Percentiles rank a stretch among this genome's conserved stretches.
Conservation (phyloP, 768 basidiomycete species). For the Podaxis sp. region DNA sequence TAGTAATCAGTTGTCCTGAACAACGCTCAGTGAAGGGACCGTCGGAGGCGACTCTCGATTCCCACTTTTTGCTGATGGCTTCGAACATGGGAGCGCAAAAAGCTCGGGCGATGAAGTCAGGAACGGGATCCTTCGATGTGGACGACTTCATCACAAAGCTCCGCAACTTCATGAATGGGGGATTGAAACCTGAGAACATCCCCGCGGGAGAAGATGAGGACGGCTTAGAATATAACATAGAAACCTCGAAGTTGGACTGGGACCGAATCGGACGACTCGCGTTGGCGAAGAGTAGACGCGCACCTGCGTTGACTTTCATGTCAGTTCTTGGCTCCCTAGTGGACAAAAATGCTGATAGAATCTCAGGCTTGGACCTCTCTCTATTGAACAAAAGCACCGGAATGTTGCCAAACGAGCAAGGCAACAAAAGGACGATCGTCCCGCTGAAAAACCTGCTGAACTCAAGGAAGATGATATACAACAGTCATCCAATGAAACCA, state of each 20-base stretch:
- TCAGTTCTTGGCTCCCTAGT: constrained; percentile 33
- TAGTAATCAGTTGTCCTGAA: constrained; percentile 7
- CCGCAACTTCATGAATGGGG: constrained; percentile 69
- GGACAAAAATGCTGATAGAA: constrained; percentile 18
- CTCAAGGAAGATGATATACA: constrained; percentile 81
- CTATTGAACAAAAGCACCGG: constrained; percentile 82
- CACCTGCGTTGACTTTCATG: constrained; percentile 88
- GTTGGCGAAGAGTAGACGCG: constrained; percentile 75
- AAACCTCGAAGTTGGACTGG: constrained; percentile 63
- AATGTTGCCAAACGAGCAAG: constrained; percentile 56
- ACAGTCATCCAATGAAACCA: constrained; percentile 85
- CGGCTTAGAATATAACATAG: constrained; percentile 43
- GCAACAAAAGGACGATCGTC: constrained; percentile 70
- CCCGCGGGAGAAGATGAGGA: constrained; percentile 56
- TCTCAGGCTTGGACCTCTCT: constrained; percentile 88
- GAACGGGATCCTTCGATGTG: constrained; percentile 84
- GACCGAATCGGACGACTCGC: constrained; percentile 83
- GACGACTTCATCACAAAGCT: constrained; percentile 87
- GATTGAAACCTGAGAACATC: constrained; percentile 44
- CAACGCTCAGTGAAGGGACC: constrained; percentile 66
- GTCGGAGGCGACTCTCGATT: constrained; percentile 89
- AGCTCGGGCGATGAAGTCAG: constrained; percentile 89
- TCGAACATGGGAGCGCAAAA: constrained; percentile 81
- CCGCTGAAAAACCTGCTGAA: constrained; percentile 73
- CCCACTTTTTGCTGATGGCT: constrained; percentile 72